Base-by-base conservation (phyloP, 768 basidiomycete species). In the Piloderma croceum region DNA sequence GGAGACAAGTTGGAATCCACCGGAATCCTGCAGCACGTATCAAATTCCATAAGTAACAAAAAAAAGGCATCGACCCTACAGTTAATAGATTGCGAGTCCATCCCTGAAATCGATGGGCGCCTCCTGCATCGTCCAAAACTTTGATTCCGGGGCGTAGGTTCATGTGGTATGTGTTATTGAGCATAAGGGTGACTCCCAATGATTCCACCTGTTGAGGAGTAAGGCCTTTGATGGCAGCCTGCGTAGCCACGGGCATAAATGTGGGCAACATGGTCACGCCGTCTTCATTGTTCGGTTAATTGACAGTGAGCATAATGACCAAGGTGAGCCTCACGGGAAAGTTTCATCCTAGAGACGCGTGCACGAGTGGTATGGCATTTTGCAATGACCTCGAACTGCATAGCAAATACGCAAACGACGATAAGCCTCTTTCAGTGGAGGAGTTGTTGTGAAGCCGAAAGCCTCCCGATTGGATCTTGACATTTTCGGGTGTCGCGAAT, bases 231-330 rank as follows among this genome's bases (percentile, higher is more conserved):
- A 93, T 89, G 5, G 90, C 85, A 13, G 84, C 89, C 56, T 93
- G 90, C 4, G 90, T 93, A 3, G 89, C 90, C 7, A 92, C 89
- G 3, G 90, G 90, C 90, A 92, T 93, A 52, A 93, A 93, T 1
- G 90, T 89, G 2, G 90, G 90, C 15, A 91, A 66, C 70, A 83
- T 77, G 2, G 89, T 91, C 27, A 74, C 65, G 7, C 87, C 88
- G 65, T 90, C 87, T 89, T 45, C n/a, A n/a, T n/a, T n/a, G n/a
- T n/a, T n/a, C n/a, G n/a, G n/a, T n/a, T n/a, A n/a, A n/a, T n/a
- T n/a, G n/a, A n/a, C n/a, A n/a, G n/a, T n/a, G n/a, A n/a, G n/a
- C n/a, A n/a, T n/a, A n/a, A n/a, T n/a, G n/a, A n/a, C n/a, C n/a
- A n/a, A n/a, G n/a, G n/a, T n/a, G n/a, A n/a, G n/a, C n/a, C 82